These are phyloP conservation scores for Pterocarpus santalinus DNA, from an alignment of 306 rosid species.

Conservation along the genomic window DNA sequence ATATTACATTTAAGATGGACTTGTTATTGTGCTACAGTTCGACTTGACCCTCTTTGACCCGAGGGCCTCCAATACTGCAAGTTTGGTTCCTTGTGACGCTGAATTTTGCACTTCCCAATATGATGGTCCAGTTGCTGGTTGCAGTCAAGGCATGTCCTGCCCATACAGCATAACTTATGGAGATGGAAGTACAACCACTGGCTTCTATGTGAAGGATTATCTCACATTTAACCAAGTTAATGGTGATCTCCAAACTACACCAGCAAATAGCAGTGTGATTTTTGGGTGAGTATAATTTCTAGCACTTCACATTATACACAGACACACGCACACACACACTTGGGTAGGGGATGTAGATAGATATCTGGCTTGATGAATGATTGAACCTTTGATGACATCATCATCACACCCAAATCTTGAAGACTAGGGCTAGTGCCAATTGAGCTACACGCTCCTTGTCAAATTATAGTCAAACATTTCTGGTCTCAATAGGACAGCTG, in stretches of 20 bases:
- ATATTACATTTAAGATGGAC: slow-evolving; percentile 21
- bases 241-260: slow-evolving; percentile 55
- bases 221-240: slow-evolving; percentile 61
- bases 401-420: not conserved
- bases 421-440: not conserved
- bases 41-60: slow-evolving; percentile 70
- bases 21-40: slow-evolving; percentile 63
- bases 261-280: slow-evolving; percentile 58
- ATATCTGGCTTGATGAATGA: not conserved
- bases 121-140: slow-evolving; percentile 62
- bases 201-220: slow-evolving; percentile 76
- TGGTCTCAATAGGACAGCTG: not conserved
- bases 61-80: slow-evolving; percentile 65
- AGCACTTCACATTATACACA: not conserved
- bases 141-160: slow-evolving; percentile 65
- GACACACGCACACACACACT: not conserved
- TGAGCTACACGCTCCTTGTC: slow-evolving; percentile 14
- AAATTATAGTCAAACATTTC: not conserved
- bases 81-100: slow-evolving; percentile 65
- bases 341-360: slow-evolving; percentile 1
- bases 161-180: slow-evolving; percentile 76
- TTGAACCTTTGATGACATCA: slow-evolving; percentile 31
- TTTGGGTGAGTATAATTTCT: slow-evolving; percentile 77
- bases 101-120: slow-evolving; percentile 70
- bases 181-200: slow-evolving; percentile 86